These are phyloP conservation scores for Alternaria sp. DNA, from an alignment of 2,329 filamentous ascomycete genomes.

Conservation along the genomic window DNA sequence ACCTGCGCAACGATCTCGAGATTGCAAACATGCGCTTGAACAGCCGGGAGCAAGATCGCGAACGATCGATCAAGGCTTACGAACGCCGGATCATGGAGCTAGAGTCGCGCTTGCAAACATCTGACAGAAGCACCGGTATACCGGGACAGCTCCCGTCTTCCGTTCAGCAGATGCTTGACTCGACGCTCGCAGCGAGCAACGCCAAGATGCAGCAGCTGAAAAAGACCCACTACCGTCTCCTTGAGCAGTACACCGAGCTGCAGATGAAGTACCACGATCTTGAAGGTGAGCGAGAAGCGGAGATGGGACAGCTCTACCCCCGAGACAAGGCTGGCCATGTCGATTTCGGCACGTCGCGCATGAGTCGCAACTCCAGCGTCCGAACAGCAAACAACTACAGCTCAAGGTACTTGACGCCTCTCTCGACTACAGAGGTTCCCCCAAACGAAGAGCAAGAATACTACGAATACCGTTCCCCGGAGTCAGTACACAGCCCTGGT, in stretches of 20 bases:
- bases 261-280: slow-evolving; percentile 56
- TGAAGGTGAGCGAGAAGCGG: slow-evolving; percentile 44
- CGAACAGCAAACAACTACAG: slow-evolving; percentile 31
- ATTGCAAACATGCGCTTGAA: slow-evolving; percentile 66
- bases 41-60: slow-evolving; percentile 60
- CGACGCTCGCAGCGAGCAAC: slow-evolving; percentile 57
- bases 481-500: slow-evolving; percentile 32
- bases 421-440: slow-evolving; percentile 29
- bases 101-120: slow-evolving; percentile 45
- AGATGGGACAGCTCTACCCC: slow-evolving; percentile 32
- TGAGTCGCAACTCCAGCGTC: slow-evolving; percentile 40
- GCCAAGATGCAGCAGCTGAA: slow-evolving; percentile 60
- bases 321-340: slow-evolving; percentile 29
- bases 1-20: slow-evolving; percentile 67
- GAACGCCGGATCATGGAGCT: slow-evolving; percentile 59
- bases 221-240: slow-evolving; percentile 60
- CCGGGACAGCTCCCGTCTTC: slow-evolving; percentile 49
- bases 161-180: slow-evolving; percentile 59
- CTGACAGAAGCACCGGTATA: slow-evolving; percentile 32
- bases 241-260: slow-evolving; percentile 61
- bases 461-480: slow-evolving; percentile 44
- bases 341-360: slow-evolving; percentile 27
- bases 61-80: slow-evolving; percentile 57
- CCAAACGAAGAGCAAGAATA: slow-evolving; percentile 40
- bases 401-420: slow-evolving; percentile 35